Evolutionary conservation across 768 basidiomycete genomes (phyloP).

Genomic region (Kwoniella botswanensis): DNA sequence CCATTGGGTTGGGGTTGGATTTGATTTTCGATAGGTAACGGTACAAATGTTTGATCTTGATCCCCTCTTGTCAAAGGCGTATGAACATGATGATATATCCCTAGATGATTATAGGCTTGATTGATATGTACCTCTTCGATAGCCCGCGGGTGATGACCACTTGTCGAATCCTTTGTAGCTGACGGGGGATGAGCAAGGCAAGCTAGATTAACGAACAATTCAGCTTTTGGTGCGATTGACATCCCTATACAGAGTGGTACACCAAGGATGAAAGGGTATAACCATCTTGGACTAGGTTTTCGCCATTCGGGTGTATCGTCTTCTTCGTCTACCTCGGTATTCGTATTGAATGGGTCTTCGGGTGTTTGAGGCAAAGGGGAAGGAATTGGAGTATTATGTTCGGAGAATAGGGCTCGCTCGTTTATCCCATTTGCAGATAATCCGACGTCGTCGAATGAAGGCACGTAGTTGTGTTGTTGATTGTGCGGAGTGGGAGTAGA

Average conservation of each 20-base stretch:
- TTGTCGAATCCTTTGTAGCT: constrained; percentile 4
- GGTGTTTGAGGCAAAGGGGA: background rate
- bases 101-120: too few relatives aligned
- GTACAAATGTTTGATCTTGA: background rate
- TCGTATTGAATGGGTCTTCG: background rate
- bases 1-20: background rate
- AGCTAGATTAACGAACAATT: constrained; percentile 55
- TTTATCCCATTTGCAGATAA: constrained; percentile 11
- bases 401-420: constrained; percentile 31
- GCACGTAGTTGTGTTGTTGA: constrained; percentile 39
- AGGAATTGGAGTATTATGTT: constrained; percentile 7
- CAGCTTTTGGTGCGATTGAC: constrained; percentile 51
- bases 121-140: too few relatives aligned
- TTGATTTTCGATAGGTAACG: background rate
- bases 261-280: constrained; percentile 49
- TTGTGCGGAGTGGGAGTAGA: constrained; percentile 17
- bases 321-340: background rate
- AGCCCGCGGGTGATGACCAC: background rate
- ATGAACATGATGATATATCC: too few relatives aligned
- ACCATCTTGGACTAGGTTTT: constrained; percentile 41
- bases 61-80: background rate
- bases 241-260: constrained; percentile 50
- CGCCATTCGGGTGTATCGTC: constrained; percentile 42
- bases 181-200: constrained; percentile 56
- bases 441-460: constrained; percentile 23